Evolutionary conservation across 2,329 filamentous ascomycete genomes (phyloP).

Genomic region (Aureobasidium uvarum): DNA sequence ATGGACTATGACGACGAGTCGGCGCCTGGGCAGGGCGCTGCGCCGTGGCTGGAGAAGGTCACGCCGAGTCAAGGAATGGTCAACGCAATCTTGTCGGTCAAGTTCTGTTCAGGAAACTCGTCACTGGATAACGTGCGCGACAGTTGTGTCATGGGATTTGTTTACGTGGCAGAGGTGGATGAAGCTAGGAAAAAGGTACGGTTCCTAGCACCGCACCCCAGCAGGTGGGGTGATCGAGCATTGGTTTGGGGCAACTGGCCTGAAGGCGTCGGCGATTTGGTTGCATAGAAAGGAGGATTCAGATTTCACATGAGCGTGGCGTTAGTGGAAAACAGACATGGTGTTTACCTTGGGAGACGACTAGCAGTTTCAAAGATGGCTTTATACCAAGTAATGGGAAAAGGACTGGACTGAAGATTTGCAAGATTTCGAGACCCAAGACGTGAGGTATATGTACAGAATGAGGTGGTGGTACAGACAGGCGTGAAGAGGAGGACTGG

Average conservation of each 20-base stretch:
- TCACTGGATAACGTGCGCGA: conserved; percentile 70
- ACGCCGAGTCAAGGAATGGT: conserved; percentile 67
- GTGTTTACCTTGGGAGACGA: neutral
- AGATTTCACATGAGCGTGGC: conserved; percentile 19
- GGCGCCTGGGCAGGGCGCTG: neutral
- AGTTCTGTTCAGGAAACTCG: conserved; percentile 66
- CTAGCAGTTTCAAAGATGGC: neutral
- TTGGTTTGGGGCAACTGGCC: conserved; percentile 85
- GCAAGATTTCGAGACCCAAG: conserved; percentile 18
- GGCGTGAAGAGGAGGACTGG: conserved; percentile 18
- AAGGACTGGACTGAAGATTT: conserved; percentile 14
- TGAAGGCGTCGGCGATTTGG: conserved; percentile 74
- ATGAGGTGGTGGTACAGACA: conserved; percentile 26
- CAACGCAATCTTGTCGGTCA: conserved; percentile 81
- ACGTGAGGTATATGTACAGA: conserved; percentile 27
- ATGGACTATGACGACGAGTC: conserved; percentile 51
- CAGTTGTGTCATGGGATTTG: conserved; percentile 83
- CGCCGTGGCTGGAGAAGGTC: conserved; percentile 47
- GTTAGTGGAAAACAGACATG: neutral
- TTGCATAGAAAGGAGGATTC: conserved; percentile 49
- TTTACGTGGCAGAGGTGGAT: conserved; percentile 91
- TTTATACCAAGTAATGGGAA: conserved; percentile 3
- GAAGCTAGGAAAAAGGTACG: conserved; percentile 77
- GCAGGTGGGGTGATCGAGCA: conserved; percentile 73
- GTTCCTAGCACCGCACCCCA: conserved; percentile 79